Base-by-base conservation (phyloP, 805 yeast species). In the Kuraishia ogatae region DNA sequence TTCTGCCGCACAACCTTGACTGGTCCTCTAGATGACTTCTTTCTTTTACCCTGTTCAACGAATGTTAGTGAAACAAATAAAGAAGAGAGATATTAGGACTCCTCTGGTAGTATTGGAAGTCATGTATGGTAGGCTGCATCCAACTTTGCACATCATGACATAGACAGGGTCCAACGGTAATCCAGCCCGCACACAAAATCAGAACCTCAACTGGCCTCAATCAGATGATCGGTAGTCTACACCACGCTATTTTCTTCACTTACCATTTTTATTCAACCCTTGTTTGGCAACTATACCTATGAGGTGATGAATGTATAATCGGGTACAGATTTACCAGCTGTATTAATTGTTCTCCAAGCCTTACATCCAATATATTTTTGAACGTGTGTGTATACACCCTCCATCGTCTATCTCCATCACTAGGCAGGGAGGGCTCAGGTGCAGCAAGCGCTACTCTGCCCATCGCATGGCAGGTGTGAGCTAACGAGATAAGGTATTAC, bases 11-110 rank as follows among this genome's bases (percentile, higher is more conserved):
- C 72, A 68, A 80, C 85, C 70, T 87, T 87, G 28, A 75, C 83
- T 61, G 97, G 97, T 61, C 86, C 87, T 67, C 91, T 84, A 8
- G 91, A 77, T 39, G 93, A 83, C 74, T 88, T 83, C 81, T 85
- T 91, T 77, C 96, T 89, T 59, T 69, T 68, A 60, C 73, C 73
- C 73, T 66, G 29, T 17, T n/a, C 10, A 23, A 49, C 20, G 19
- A 10, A 11, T 35, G 43, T 35, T 35, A 35, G 43, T 11, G 50
- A 22, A 47, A 47, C 8, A 47, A 7, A 11, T 15, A 11, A 35
- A 35, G 2, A 35, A 15, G n/a, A 35, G 13, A 7, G 4, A 17
- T 13, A 35, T 5, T 26, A 10, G 43, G 15, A 11, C 43, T 3
- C 17, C 43, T 13, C n/a, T n/a, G n/a, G n/a, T n/a, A n/a, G n/a